Conservation (phyloP, 2,329 filamentous ascomycete species). For the Calonectria leucothoes region DNA sequence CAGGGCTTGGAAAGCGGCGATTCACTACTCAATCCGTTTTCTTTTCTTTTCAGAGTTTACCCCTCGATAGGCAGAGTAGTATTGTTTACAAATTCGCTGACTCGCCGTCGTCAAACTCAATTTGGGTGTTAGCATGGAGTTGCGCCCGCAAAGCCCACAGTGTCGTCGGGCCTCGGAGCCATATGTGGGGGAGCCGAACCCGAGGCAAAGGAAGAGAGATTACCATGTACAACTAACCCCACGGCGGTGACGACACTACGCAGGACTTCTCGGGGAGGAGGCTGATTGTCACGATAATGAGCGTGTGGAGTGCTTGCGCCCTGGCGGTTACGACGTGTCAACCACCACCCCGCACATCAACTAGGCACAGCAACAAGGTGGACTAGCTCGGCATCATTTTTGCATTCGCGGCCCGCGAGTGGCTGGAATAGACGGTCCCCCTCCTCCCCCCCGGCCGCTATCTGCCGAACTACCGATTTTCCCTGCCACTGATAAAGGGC, state of each 20-base stretch:
- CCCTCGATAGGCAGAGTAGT: not conserved
- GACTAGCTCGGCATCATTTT: not conserved
- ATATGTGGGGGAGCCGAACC: not conserved
- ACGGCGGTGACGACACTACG: not conserved
- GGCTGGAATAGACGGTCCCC: not conserved
- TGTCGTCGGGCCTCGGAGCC: not conserved
- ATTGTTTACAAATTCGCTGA: not conserved
- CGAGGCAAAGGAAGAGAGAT: not conserved
- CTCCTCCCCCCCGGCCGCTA: not conserved
- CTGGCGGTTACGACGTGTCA: not conserved
- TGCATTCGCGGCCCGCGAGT: not conserved
- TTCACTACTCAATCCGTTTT: not conserved
- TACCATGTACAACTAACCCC: not conserved
- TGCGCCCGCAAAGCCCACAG: not conserved
- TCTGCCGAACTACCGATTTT: not conserved
- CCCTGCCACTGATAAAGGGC: not conserved
- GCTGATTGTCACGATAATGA: not conserved
- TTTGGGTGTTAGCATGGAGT: not conserved
- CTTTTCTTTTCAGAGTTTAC: not conserved
- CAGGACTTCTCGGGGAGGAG: not conserved
- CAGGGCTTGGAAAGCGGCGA: not conserved
- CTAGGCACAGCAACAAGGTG: not conserved
- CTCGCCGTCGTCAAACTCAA: not conserved
- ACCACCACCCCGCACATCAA: not conserved
- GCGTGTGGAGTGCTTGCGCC: not conserved